These are phyloP conservation scores for Boletus vermiculosoides DNA, from an alignment of 768 basidiomycete genomes.

Conservation along the genomic window DNA sequence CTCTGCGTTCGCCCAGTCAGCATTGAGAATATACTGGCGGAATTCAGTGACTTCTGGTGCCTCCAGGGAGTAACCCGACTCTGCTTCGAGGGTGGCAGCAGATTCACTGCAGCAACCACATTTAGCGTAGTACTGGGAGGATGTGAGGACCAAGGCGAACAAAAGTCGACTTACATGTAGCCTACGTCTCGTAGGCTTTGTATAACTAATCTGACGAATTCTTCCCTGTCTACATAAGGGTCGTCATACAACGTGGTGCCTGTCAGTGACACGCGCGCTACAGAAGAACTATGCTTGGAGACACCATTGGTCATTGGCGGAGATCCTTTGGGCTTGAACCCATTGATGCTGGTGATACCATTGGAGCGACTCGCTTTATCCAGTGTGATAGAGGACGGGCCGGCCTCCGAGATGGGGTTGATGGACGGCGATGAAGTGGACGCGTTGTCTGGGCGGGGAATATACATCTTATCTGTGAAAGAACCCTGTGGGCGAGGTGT, in stretches of 20 bases:
- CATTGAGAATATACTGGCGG: slow-evolving; percentile 74
- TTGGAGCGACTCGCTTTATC: slow-evolving; percentile 35
- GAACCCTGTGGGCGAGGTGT: slow-evolving; percentile 27
- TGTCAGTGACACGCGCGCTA: slow-evolving; percentile 64
- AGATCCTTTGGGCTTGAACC: slow-evolving; percentile 36
- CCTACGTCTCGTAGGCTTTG: slow-evolving; percentile 91
- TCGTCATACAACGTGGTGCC: slow-evolving; percentile 78
- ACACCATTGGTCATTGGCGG: slow-evolving; percentile 49
- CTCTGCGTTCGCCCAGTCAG: slow-evolving; percentile 79
- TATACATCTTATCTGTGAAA: slow-evolving; percentile 47
- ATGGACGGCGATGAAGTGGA: slow-evolving; percentile 45
- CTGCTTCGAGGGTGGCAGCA: slow-evolving; percentile 83
- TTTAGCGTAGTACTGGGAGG: slow-evolving; percentile 11
- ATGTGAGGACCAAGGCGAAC: slow-evolving; percentile 10
- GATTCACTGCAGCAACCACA: slow-evolving; percentile 60
- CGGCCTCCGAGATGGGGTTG: slow-evolving; percentile 44
- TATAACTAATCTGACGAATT: slow-evolving; percentile 85
- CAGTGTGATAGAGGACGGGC: slow-evolving; percentile 48
- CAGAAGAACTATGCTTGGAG: slow-evolving; percentile 45
- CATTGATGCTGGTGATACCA: slow-evolving; percentile 44
- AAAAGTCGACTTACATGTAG: slow-evolving; percentile 49
- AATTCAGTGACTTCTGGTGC: slow-evolving; percentile 75
- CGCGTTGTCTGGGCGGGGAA: slow-evolving; percentile 50
- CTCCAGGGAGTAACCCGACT: slow-evolving; percentile 90
- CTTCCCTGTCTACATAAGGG: slow-evolving; percentile 79